Base-by-base conservation (phyloP, 495 filamentous ascomycete species). In the Aspergillus carlsbadensis region DNA sequence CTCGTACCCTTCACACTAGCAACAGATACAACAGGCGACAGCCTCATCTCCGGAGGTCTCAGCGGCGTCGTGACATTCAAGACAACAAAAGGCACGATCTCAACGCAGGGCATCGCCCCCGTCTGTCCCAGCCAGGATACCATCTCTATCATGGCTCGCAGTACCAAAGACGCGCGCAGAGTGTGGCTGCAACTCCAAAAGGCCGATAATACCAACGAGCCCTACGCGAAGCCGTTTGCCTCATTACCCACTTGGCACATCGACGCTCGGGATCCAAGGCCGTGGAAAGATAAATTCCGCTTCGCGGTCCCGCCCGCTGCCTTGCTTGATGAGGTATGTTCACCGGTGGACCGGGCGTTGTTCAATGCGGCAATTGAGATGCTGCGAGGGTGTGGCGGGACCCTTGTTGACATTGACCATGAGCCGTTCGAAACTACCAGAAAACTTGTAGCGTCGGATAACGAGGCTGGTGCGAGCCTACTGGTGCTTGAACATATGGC, bases 241-340 rank as follows among this genome's bases (percentile, higher is more conserved):
- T 50, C 47, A 0, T 14, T 50, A 10, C 47, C 47, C 5, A 50
- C 47, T 6, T 50, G 47, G 47, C 47, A 50, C 21, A 34, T 50
- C n/a, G 47, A 50, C 2, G 36, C 21, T n/a, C 47, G 47, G 0
- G 47, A 8, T 8, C 3, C 26, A 8, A 29, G 47, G 11, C 6
- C 0, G 4, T 34, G 47, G 7, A 10, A 20, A 3, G 18, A 31
- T n/a, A 34, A 18, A 1, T 24, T 50, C 20, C 33, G 47, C 15
- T 50, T 50, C 22, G 47, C 47, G 3, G 14, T 50, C 0, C 47
- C 47, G 3, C 47, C 47, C 4, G 8, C 31, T 10, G 1, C 47
- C 0, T 31, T 50, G 2, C 34, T 50, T 3, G 33, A 36, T 10
- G 5, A 10, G 5, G 1, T 50, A 0, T 50, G 47, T 18, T 36